These are phyloP conservation scores for Fusarium sublunatum DNA, from an alignment of 2,329 filamentous ascomycete genomes.

Conservation along the genomic window DNA sequence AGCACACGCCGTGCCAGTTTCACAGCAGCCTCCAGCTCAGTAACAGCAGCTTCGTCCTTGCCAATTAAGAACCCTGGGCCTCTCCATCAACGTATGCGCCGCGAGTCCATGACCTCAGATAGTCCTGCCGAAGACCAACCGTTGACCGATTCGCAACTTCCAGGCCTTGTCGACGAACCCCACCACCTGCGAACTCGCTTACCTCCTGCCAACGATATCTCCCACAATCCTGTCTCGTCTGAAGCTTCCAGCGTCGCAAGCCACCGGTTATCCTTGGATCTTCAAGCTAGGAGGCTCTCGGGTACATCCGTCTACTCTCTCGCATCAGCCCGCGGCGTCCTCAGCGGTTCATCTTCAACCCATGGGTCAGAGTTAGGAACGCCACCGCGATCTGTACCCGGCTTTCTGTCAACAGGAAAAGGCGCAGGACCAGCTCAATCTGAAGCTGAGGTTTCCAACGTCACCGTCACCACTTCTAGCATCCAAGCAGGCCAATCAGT, in stretches of 20 bases:
- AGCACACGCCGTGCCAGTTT: slow-evolving; percentile 71
- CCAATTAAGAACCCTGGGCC: slow-evolving; percentile 55
- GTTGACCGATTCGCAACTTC: slow-evolving; percentile 55
- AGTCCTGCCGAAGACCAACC: slow-evolving; percentile 54
- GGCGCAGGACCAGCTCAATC: slow-evolving; percentile 56
- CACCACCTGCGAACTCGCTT: slow-evolving; percentile 58
- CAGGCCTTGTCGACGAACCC: slow-evolving; percentile 58
- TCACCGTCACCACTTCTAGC: slow-evolving; percentile 65
- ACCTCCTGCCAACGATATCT: slow-evolving; percentile 44
- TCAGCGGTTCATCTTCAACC: slow-evolving; percentile 62
- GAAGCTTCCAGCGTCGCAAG: slow-evolving; percentile 61
- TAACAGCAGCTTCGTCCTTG: slow-evolving; percentile 18
- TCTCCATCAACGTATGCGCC: slow-evolving; percentile 55
- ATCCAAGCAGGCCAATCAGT: slow-evolving; percentile 56
- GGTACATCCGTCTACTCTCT: slow-evolving; percentile 79
- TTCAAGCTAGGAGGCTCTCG: slow-evolving; percentile 73
- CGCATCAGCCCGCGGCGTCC: slow-evolving; percentile 67
- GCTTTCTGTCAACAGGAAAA: slow-evolving; percentile 61
- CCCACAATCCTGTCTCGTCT: slow-evolving; percentile 54
- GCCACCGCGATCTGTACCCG: slow-evolving; percentile 57
- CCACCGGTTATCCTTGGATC: slow-evolving; percentile 55
- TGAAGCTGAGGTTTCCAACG: slow-evolving; percentile 63
- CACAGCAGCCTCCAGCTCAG: slow-evolving; percentile 65
- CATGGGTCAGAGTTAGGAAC: slow-evolving; percentile 63
- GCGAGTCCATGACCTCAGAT: slow-evolving; percentile 58